These are phyloP conservation scores for Yarrowia keelungensis DNA, from an alignment of 805 yeast species.

Conservation along the genomic window DNA sequence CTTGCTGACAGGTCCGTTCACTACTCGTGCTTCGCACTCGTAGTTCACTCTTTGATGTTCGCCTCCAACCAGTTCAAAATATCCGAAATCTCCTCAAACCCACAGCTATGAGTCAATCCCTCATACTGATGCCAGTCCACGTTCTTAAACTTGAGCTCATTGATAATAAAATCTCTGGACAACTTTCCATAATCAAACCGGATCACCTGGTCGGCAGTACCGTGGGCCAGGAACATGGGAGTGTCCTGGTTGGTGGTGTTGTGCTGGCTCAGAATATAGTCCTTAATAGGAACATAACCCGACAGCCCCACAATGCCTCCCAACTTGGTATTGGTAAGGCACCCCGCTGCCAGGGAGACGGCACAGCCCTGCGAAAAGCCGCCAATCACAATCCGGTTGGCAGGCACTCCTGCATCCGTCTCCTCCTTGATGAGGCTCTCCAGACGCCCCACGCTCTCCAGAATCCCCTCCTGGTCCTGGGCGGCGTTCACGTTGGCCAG, in stretches of 20 bases:
- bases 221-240: conserved; percentile 90
- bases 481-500: conserved; percentile 46
- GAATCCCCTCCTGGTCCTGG: conserved; percentile 53
- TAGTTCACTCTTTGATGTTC: conserved; percentile 41
- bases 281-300: conserved; percentile 63
- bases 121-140: conserved; percentile 60
- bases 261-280: conserved; percentile 41
- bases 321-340: conserved; percentile 55
- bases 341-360: conserved; percentile 56
- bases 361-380: conserved; percentile 98
- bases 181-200: conserved; percentile 52
- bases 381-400: conserved; percentile 76
- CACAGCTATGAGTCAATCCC: conserved; percentile 73
- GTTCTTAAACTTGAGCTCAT: conserved; percentile 55
- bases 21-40: conserved; percentile 7
- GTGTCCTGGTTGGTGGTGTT: conserved; percentile 61
- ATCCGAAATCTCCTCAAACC: conserved; percentile 69
- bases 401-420: conserved; percentile 49
- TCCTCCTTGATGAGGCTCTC: conserved; percentile 48
- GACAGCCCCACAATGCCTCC: conserved; percentile 83
- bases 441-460: conserved; percentile 47
- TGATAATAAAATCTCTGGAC: conserved; percentile 56
- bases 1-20: not conserved
- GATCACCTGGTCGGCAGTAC: conserved; percentile 76
- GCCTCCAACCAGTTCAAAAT: conserved; percentile 57